Percentiles rank a stretch among this genome's conserved stretches.
Evolutionary conservation across 352 stramenopile genomes (phyloP).

Genomic region (Phytophthora nicotianae): DNA sequence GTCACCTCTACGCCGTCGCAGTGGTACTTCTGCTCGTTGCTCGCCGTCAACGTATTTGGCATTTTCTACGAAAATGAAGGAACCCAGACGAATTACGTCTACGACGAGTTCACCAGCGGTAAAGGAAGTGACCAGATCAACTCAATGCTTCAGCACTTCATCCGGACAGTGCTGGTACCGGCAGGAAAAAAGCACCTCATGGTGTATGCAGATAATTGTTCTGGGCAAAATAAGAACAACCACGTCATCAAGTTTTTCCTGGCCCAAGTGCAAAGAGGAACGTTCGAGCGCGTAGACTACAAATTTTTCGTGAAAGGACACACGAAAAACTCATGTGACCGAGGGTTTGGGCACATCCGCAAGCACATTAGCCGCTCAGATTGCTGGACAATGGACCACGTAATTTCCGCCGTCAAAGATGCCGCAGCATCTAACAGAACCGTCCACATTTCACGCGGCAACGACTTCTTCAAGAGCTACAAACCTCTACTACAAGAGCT

Average conservation of each 20-base stretch:
- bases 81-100: constrained; percentile 15
- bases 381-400: background rate
- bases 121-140: constrained; percentile 4
- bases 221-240: constrained; percentile 1
- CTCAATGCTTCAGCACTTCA: background rate
- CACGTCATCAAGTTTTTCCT: constrained; percentile 13
- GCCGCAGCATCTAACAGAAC: background rate
- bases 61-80: constrained; percentile 15
- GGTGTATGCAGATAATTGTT: background rate
- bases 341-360: background rate
- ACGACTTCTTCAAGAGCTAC: background rate
- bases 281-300: background rate
- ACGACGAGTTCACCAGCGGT: background rate
- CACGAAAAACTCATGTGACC: background rate
- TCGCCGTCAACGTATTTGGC: constrained; percentile 18
- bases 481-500: background rate
- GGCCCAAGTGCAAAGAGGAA: constrained; percentile 13
- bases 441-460: background rate
- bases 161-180: background rate
- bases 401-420: background rate
- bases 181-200: background rate
- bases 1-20: constrained; percentile 10
- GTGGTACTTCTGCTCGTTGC: constrained; percentile 28
- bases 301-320: background rate
- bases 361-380: background rate